Conservation (phyloP, 345 rosid species). For the Xanthoceras sorbifolium region DNA sequence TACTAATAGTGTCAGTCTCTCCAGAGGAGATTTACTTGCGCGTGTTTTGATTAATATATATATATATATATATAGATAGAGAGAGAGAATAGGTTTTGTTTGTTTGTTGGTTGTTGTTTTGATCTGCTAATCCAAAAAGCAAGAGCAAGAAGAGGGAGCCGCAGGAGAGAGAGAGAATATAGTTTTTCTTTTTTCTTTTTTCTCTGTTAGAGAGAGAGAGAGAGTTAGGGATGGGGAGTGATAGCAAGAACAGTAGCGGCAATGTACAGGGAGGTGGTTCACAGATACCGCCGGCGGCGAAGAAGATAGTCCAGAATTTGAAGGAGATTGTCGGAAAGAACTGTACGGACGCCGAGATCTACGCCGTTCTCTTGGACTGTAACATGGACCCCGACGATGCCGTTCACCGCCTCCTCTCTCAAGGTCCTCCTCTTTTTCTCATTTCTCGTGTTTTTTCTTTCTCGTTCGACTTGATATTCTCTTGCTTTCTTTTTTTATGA, state of each 20-base stretch:
- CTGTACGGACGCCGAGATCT: slow-evolving; percentile 51
- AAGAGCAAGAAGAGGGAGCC: not conserved
- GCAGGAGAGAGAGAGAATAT: not conserved
- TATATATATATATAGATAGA: not conserved
- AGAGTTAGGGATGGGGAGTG: slow-evolving; percentile 31
- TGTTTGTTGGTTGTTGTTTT: not conserved
- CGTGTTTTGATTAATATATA: not conserved
- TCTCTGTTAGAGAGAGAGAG: not conserved
- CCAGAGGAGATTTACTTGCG: slow-evolving; percentile 1
- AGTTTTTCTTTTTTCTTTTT: not conserved
- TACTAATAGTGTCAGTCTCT: not conserved
- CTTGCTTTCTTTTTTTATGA: not conserved
- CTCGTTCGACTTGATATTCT: too few species aligned
- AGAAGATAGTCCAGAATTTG: slow-evolving; percentile 40
- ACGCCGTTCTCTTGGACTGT: slow-evolving; percentile 46
- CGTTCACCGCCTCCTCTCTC: slow-evolving; percentile 52
- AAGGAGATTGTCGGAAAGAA: slow-evolving; percentile 40
- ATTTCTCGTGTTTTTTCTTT: not conserved
- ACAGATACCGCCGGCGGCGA: slow-evolving; percentile 32
- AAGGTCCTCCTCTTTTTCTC: slow-evolving; percentile 34
- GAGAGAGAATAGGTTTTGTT: slow-evolving; percentile 11
- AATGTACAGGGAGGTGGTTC: slow-evolving; percentile 16
- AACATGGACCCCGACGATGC: slow-evolving; percentile 56
- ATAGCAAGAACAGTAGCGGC: slow-evolving; percentile 12
- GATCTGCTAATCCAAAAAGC: slow-evolving; percentile 11